Base-by-base conservation (phyloP, 805 yeast genomes). In the Lipomyces yamanashiensis region DNA sequence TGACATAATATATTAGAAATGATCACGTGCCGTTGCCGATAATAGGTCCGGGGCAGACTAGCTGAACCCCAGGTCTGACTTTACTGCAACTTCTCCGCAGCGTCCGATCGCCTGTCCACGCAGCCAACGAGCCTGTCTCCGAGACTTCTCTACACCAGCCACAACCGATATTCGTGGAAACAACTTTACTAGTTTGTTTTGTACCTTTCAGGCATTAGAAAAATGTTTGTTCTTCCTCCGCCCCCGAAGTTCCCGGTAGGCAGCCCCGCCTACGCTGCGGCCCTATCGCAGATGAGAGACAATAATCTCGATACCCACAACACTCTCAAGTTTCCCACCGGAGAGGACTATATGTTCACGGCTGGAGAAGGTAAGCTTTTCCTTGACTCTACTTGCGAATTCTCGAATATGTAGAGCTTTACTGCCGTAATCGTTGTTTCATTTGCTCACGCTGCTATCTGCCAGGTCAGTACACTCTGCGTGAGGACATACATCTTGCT, bases 161-260 rank as follows among this genome's bases (percentile, higher is more conserved):
- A 28, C 28, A 28, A 5, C 28, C 2, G 28, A 28, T 28, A 28
- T 28, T 28, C 28, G 2, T 28, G 28, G 28, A 28, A 28, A 28
- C 5, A 28, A 5, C 28, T 28, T 28, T 5, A 28, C 28, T 28
- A n/a, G 28, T 28, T 28, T 28, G 28, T 28, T 28, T 28, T 28
- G 28, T 28, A 28, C 5, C 5, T 28, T 28, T 5, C 5, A 28
- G 5, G 28, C 5, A 23, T 48, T 28, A 17, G 15, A n/a, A 40
- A 54, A 39, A 73, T 73, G 76, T 73, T 73, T 58, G 72, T 72
- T 40, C 68, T 73, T 40, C 76, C 76, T 21, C 75, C 76, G 36
- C 75, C 75, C 23, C 75, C 76, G 33, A 71, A 71, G 71, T 50
- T 62, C 69, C 62, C 70, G 62, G 50, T 70, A 49, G 63, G 71